Base-by-base conservation (phyloP, 2,329 filamentous ascomycete species). In the Plectosphaerella cucumerina region DNA sequence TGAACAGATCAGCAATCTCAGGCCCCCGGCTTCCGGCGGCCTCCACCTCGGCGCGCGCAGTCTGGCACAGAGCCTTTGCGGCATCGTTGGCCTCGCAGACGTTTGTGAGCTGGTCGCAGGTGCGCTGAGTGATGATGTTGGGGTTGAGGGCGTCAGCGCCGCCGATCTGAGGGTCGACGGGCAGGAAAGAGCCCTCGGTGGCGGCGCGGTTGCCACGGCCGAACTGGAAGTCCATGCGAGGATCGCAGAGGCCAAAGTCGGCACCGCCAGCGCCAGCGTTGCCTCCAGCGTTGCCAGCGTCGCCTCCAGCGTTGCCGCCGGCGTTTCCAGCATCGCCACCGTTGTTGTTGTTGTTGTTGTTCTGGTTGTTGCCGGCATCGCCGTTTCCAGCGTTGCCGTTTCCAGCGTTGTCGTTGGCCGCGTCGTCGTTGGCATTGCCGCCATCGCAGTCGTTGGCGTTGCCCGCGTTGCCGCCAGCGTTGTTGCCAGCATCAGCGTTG, bases 91-190 rank as follows among this genome's bases (percentile, higher is more conserved):
- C 80, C n/a, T 69, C 67, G 65, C 81, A 84, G 21, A 80, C 77
- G 63, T 83, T 84, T 54, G 70, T 77, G 50, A 84, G 70, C 63
- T 82, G 78, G 66, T 84, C 77, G 68, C 78, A 82, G 58, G 84
- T 76, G 17, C 78, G 73, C 68, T 81, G 83, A 60, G 78, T 83
- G 70, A 84, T 84, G 69, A 84, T 84, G 68, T 78, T 80, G 35
- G 80, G 81, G 74, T 84, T 84, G 12, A 83, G 66, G 34, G 80
- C 79, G 53, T 84, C 80, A 54, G 75, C 64, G 64, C 83, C 80
- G 43, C 79, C 80, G 34, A 82, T 75, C 8, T 78, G 60, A 6
- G 75, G 64, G 60, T 85, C 81, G 17, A 70, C 73, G 42, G 82
- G 77, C 56, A 81, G 72, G 74, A 85, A 85, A 43, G 80, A 82